Base-by-base conservation (phyloP, 2,329 filamentous ascomycete genomes). In the Alternaria sp. region DNA sequence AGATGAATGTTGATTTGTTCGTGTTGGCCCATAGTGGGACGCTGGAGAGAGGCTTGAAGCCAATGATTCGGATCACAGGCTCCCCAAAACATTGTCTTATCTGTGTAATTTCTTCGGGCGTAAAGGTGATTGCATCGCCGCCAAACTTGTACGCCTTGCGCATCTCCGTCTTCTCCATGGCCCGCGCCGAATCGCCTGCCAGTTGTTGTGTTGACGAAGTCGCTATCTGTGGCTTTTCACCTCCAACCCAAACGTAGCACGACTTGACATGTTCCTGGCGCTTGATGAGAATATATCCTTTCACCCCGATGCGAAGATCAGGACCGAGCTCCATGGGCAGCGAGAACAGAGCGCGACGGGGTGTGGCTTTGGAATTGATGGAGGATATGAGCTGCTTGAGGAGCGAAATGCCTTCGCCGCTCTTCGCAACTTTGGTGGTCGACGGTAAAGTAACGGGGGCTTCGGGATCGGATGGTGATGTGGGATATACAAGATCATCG, bases 101-200 rank as follows among this genome's bases (percentile, higher is more conserved):
- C 19, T 86, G 83, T 61, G 90, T 90, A 64, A 95, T 89, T 77
- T 99, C 95, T 32, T 97, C 93, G 1, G 90, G 87, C 0, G 90
- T 90, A 77, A 99, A 99, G 52, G 91, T 87, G 50, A 99, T 88
- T 51, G 93, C 93, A 69, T 97, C 93, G 43, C 93, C 94, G 12
- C 95, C 96, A 75, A 98, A 98, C 73, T 96, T 97, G 84, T 96
- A 99, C 0, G 95, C 96, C 79, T 96, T 97, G 62, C 91, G 91
- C 19, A 96, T 87, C 73, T 98, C 93, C 4, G 82, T 82, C 70
- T 94, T 94, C 66, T 96, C 90, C 1, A 98, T 89, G 0, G 89
- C 88, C 40, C 90, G 86, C 3, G 90, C 88, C 17, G 89, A 93
- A 70, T 96, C 93, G 64, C 93, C 91, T 5, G 93, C 90, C 59